A percentile compares a stretch with the other conserved stretches of the same genome.
These are phyloP conservation scores for Begonia peltatifolia DNA, from an alignment of 306 rosid genomes.

Conservation along the genomic window DNA sequence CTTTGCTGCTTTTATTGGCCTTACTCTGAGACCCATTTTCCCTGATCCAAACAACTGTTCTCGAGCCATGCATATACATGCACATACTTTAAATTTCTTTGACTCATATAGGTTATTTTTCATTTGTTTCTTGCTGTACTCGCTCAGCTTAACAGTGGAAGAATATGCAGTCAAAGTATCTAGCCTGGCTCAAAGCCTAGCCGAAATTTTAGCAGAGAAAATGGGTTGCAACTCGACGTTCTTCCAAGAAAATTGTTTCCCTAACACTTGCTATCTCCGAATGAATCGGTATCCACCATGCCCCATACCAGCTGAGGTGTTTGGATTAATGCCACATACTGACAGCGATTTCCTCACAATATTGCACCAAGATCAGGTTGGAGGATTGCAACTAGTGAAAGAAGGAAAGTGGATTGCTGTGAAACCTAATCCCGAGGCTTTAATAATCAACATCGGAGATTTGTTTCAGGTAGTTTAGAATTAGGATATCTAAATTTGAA, in stretches of 20 bases:
- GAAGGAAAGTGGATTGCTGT: conserved; percentile 17
- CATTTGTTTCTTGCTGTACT: no score
- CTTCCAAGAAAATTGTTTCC: conserved; percentile 51
- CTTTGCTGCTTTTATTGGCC: no score
- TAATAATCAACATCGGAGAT: conserved; percentile 23
- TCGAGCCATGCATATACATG: no score
- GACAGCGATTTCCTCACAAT: conserved; percentile 9
- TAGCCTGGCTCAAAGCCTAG: conserved; percentile 48
- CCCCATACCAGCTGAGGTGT: neutral
- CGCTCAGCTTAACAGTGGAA: conserved; percentile 46
- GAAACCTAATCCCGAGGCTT: conserved; percentile 17
- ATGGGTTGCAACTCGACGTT: conserved; percentile 45
- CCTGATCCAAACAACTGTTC: no score
- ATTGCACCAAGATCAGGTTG: conserved; percentile 15
- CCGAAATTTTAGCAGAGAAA: conserved; percentile 52
- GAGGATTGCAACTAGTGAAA: conserved; percentile 15
- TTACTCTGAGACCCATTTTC: no score
- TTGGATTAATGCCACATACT: neutral
- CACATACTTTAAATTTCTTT: no score
- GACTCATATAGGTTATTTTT: no score
- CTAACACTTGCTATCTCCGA: conserved; percentile 70
- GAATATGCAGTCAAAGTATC: conserved; percentile 57
- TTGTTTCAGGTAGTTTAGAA: neutral
- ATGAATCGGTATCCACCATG: conserved; percentile 30
- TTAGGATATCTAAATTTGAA: no score